Conservation (phyloP, 768 basidiomycete genomes). For the Gloeopeniophorella convolvens region DNA sequence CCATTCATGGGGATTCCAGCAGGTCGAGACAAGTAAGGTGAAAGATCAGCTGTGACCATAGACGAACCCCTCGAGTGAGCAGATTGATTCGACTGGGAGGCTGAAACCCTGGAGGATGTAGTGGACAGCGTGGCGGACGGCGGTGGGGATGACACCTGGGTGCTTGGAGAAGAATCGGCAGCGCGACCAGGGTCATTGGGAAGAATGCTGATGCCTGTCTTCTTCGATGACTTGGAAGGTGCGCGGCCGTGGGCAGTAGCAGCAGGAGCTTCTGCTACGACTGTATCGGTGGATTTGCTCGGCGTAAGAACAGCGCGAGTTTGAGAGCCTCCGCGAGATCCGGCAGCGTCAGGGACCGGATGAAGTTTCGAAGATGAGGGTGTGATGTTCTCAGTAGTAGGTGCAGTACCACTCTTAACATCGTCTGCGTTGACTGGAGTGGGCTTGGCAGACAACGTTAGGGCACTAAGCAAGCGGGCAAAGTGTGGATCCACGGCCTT, state of each 20-base stretch:
- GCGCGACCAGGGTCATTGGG: background rate
- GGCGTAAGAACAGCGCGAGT: constrained; percentile 3
- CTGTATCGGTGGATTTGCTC: background rate
- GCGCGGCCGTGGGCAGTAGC: background rate
- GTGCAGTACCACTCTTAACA: background rate
- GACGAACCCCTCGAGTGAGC: constrained; percentile 35
- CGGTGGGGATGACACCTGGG: constrained; percentile 4
- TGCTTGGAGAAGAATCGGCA: background rate
- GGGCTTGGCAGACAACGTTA: constrained; percentile 46
- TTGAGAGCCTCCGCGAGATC: background rate
- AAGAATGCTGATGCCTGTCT: background rate
- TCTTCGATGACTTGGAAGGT: constrained; percentile 2
- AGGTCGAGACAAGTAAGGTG: constrained; percentile 57
- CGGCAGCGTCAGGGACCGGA: background rate
- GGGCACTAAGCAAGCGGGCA: constrained; percentile 55
- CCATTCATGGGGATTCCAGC: constrained; percentile 50
- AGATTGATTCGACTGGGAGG: constrained; percentile 18
- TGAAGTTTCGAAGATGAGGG: background rate
- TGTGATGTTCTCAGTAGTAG: background rate
- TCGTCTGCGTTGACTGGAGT: background rate
- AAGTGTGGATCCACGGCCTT: constrained; percentile 60
- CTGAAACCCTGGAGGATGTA: constrained; percentile 10
- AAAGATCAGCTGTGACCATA: constrained; percentile 53
- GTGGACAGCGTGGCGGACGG: constrained; percentile 1
- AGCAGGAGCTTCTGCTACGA: background rate